Evolutionary conservation across 495 filamentous ascomycete species (phyloP).

Genomic region (Hamigera avellanea): DNA sequence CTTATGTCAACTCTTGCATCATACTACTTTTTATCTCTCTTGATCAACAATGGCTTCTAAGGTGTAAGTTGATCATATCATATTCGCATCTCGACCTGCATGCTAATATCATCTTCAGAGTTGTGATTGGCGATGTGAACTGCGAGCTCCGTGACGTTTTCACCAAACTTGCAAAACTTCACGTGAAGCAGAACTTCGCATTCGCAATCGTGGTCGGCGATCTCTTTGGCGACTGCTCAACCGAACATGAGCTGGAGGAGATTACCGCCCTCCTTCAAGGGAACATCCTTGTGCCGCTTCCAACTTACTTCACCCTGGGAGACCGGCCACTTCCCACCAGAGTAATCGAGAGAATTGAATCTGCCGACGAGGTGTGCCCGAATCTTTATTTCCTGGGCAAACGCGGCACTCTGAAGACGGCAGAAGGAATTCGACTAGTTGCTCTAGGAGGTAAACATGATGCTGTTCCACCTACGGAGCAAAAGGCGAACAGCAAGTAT

Average conservation of each 20-base stretch:
- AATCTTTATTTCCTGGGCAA: conserved; percentile 86
- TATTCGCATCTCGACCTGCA: background rate
- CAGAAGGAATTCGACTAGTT: conserved; percentile 77
- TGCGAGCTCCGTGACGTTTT: conserved; percentile 64
- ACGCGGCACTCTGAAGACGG: conserved; percentile 72
- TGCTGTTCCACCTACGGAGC: conserved; percentile 32
- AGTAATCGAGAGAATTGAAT: conserved; percentile 60
- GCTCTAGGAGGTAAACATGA: conserved; percentile 63
- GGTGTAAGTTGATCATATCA: conserved; percentile 41
- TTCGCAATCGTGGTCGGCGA: conserved; percentile 78
- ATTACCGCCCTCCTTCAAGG: conserved; percentile 57
- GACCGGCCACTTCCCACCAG: conserved; percentile 50
- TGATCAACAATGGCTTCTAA: conserved; percentile 48
- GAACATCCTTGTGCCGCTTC: conserved; percentile 57
- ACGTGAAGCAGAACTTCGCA: conserved; percentile 74
- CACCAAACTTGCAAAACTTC: conserved; percentile 62
- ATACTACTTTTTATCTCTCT: conserved; percentile 3
- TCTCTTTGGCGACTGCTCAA: conserved; percentile 47
- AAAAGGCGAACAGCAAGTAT: conserved; percentile 47
- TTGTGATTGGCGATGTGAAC: conserved; percentile 70
- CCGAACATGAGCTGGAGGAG: conserved; percentile 41
- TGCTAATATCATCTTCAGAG: conserved; percentile 33
- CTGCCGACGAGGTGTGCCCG: conserved; percentile 69
- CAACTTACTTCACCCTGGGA: conserved; percentile 81
- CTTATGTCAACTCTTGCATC: conserved; percentile 4